phyloP scores from a whole-genome alignment of 345 rosid species.

The Syzygium aqueum region DNA sequence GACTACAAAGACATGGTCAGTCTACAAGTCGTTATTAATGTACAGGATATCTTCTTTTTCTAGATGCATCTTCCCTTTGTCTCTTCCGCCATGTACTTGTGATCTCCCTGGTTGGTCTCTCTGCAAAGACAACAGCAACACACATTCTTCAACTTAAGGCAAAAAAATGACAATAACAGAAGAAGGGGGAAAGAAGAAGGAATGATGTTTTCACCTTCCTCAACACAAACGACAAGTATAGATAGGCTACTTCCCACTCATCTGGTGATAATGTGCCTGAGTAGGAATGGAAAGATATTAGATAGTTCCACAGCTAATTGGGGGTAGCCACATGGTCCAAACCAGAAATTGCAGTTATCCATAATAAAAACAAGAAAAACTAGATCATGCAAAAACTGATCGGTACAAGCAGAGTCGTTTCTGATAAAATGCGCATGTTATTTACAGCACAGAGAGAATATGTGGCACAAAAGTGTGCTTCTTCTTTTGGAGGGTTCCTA shows the following conservation, averaged over 20 bases:
- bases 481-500: neutral
- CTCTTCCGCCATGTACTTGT: conserved; percentile 34
- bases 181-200: neutral
- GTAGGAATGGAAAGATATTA: neutral
- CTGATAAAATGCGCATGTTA: neutral
- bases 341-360: neutral
- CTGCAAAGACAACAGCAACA: conserved; percentile 19
- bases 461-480: neutral
- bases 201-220: conserved; percentile 48
- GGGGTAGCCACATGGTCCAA: neutral
- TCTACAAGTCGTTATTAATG: conserved; percentile 19
- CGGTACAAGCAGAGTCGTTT: neutral
- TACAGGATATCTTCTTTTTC: conserved; percentile 62
- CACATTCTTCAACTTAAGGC: neutral
- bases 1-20: neutral
- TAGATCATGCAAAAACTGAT: neutral
- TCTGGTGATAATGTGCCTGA: conserved; percentile 83
- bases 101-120: conserved; percentile 60
- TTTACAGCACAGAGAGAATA: neutral
- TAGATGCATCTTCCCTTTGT: conserved; percentile 77
- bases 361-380: neutral
- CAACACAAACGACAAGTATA: conserved; percentile 77
- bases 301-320: neutral
- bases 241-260: conserved; percentile 94
- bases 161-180: neutral